Percentiles rank a stretch among this genome's conserved stretches.
phyloP scores from a whole-genome alignment of 1,284 basidiomycete genomes.

The Cutaneotrichosporon cyanovorans region DNA sequence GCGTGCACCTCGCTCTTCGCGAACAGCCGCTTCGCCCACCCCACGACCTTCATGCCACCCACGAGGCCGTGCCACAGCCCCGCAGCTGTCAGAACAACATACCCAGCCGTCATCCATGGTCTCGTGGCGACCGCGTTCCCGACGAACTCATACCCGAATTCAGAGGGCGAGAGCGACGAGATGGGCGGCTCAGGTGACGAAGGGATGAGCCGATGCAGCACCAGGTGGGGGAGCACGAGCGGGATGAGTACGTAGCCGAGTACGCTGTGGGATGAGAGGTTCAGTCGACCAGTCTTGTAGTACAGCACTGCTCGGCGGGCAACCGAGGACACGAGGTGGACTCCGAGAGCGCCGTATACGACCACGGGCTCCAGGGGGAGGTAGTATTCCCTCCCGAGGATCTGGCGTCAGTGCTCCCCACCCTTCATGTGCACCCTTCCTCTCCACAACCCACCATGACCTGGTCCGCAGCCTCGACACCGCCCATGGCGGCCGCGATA shows the following conservation, averaged over 20 bases:
- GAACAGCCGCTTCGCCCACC: slow-evolving; percentile 23
- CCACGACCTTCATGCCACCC: slow-evolving; percentile 33
- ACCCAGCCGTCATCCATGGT: slow-evolving; percentile 21
- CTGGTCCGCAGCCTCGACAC: slow-evolving; percentile 27
- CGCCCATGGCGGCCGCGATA: slow-evolving; percentile 31
- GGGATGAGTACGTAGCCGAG: slow-evolving; percentile 30
- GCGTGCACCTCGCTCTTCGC: neutral
- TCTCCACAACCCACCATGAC: slow-evolving; percentile 27
- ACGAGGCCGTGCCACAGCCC: slow-evolving; percentile 27
- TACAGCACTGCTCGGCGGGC: slow-evolving; percentile 21
- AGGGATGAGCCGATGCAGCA: slow-evolving; percentile 35
- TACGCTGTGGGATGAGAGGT: slow-evolving; percentile 16
- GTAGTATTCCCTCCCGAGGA: slow-evolving; percentile 37
- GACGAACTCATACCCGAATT: slow-evolving; percentile 40
- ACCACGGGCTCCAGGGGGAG: slow-evolving; percentile 33
- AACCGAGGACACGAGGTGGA: slow-evolving; percentile 30
- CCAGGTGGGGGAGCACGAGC: slow-evolving; percentile 25
- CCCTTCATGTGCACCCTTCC: neutral
- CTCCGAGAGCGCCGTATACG: slow-evolving; percentile 29
- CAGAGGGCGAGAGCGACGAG: slow-evolving; percentile 26
- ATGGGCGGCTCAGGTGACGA: slow-evolving; percentile 24
- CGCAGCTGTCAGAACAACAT: slow-evolving; percentile 21
- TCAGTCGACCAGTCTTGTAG: slow-evolving; percentile 6
- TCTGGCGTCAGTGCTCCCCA: slow-evolving; percentile 12
- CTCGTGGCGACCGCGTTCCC: slow-evolving; percentile 25